Evolutionary conservation across 2,329 filamentous ascomycete genomes (phyloP), one percentile per base, ranked within the genome.

Genomic region (Chaetomium strumarium): DNA sequence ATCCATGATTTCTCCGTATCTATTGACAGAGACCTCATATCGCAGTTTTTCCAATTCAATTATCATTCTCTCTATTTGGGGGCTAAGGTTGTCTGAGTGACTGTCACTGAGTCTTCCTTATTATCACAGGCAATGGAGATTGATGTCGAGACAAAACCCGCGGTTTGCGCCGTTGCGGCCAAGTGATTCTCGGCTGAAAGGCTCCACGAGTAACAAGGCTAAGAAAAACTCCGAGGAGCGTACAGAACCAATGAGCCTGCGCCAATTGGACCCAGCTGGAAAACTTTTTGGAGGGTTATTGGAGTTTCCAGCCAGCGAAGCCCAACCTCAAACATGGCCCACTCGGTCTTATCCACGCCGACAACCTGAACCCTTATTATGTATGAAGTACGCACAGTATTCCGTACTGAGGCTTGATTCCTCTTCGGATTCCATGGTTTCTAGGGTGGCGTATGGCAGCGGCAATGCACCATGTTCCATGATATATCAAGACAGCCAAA

Each of bases 191-290:
- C 58, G 58, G 58, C 53, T 60, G 56, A 58, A 60, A 47, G 55
- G 58, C 58, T 53, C 57, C 58, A 60, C 55, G 55, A 57, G n/a
- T n/a, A n/a, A n/a, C n/a, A n/a, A n/a, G 53, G 46, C 52, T 49
- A 52, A 51, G 29, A 44, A 57, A 57, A 56, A 19, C 39, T 52
- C 52, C 55, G 54, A 52, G 19, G 16, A 38, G 10, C 5, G 10
- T n/a, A 11, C 2, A 8, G 44, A 46, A 34, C 60, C 56, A 60
- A 58, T 62, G 51, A 47, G 39, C 31, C 16, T 2, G 3, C 9
- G 34, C 17, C 52, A 53, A 56, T 57, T 58, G 48, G 39, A 19
- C 13, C 47, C 44, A 48, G 47, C 34, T 50, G 17, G 33, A 51
- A 52, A 56, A 51, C 7, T 52, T 51, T 46, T 53, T 50, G 36